phyloP scores from a whole-genome alignment of 129 eudicot genomes.

The Helianthus tuberosus region DNA sequence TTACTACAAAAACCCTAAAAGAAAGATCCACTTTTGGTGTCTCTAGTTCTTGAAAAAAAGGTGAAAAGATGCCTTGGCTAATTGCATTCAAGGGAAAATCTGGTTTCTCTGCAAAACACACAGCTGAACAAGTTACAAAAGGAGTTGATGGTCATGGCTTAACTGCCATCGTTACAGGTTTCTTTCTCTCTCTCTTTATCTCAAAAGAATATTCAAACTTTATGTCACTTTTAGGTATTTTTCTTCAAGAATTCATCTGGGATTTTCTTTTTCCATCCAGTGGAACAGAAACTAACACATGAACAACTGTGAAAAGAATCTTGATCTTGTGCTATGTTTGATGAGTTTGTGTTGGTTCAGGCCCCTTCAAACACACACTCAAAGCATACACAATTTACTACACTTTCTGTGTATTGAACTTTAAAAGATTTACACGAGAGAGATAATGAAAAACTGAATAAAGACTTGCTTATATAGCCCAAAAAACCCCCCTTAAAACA shows the following conservation, averaged over 20 bases:
- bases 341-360: too few species aligned
- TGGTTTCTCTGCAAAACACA: slow-evolving; percentile 55
- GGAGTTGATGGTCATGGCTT: slow-evolving; percentile 65
- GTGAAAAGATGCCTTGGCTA: slow-evolving; percentile 42
- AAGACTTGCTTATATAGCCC: too few species aligned
- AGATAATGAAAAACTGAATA: too few species aligned
- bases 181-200: not conserved
- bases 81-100: slow-evolving; percentile 51
- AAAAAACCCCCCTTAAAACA: too few species aligned
- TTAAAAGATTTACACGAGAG: too few species aligned
- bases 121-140: slow-evolving; percentile 62
- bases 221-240: not conserved
- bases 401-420: too few species aligned
- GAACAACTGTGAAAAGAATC: too few species aligned
- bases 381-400: too few species aligned
- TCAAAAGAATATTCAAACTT: not conserved
- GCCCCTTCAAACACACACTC: too few species aligned
- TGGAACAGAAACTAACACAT: too few species aligned
- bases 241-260: slow-evolving; percentile 17
- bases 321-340: too few species aligned
- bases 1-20: not conserved
- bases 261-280: too few species aligned
- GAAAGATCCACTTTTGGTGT: not conserved
- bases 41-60: slow-evolving; percentile 5
- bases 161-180: slow-evolving; percentile 67